Evolutionary conservation across 2,329 filamentous ascomycete genomes (phyloP), one percentile per base, ranked within the genome.

Genomic region (Curvularia verruculosa): DNA sequence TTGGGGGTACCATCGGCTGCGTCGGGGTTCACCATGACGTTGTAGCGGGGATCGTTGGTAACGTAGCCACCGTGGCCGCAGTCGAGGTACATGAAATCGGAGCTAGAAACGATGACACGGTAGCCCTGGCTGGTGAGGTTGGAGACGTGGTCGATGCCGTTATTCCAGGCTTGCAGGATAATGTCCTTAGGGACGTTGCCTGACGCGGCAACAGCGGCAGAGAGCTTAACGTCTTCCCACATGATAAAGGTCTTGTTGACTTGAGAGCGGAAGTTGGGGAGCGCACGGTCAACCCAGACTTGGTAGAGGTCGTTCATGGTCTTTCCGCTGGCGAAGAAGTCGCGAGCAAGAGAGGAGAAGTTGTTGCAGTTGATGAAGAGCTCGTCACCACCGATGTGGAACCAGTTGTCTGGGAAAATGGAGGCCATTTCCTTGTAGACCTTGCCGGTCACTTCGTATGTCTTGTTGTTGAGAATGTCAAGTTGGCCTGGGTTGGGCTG

Each of bases 291-390:
- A 29, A 85, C 67, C 82, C 83, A 85, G 73, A 82, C 77, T 66
- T 85, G 83, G 46, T 79, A 75, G 12, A 85, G 78, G 58, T 85
- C 82, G 41, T 80, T 76, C 74, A 81, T 84, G 24, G 77, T 78
- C 40, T 82, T 75, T 54, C 84, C 81, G 18, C 78, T 77, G 6
- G 77, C 77, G 57, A 85, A 82, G 78, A 81, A 87, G 5, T 80
- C 73, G 3, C 74, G 77, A 36, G 82, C 80, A 13, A 78, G 70
- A 21, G 73, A 73, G 70, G 81, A 84, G 70, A 84, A 84, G 71
- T 86, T 86, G 77, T 84, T 86, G 76, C 84, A 86, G 61, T 79
- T 79, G 26, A 76, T 67, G 57, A 85, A 83, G 23, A 86, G 75
- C 68, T 85, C 83, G 60, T 85, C 83, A 26, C 78, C 83, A 31